These are phyloP conservation scores for Farysia itapuensis DNA, from an alignment of 1,284 basidiomycete species.

Conservation along the genomic window DNA sequence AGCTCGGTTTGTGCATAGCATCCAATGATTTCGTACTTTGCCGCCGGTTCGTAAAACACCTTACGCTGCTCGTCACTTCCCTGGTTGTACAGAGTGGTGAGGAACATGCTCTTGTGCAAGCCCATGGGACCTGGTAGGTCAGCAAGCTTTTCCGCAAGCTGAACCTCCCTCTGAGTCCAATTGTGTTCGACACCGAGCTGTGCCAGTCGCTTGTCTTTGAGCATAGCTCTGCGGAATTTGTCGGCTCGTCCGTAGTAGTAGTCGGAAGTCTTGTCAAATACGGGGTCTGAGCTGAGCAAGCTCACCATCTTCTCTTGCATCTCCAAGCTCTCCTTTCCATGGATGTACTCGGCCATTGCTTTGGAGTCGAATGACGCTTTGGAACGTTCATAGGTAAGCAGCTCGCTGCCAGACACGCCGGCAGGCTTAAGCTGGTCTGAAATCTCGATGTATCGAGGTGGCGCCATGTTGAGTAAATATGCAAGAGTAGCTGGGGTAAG, in stretches of 20 bases:
- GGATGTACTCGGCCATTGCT: conserved; percentile 49
- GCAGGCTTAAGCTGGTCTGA: conserved; percentile 50
- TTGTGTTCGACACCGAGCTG: conserved; percentile 61
- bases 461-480: conserved; percentile 30
- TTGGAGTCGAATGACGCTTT: conserved; percentile 51
- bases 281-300: conserved; percentile 66
- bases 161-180: conserved; percentile 46
- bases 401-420: conserved; percentile 40
- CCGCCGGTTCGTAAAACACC: conserved; percentile 45
- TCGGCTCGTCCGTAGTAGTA: conserved; percentile 60
- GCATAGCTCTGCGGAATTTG: conserved; percentile 56
- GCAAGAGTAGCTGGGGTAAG: no score
- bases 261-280: conserved; percentile 70
- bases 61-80: conserved; percentile 51
- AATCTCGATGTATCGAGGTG: conserved; percentile 33
- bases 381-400: conserved; percentile 46
- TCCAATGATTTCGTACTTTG: conserved; percentile 47
- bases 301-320: conserved; percentile 64
- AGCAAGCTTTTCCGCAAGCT: conserved; percentile 43
- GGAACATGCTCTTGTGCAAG: conserved; percentile 54
- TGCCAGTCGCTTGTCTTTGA: conserved; percentile 59
- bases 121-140: conserved; percentile 51
- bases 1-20: conserved; percentile 55
- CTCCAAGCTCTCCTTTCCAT: conserved; percentile 47
- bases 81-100: conserved; percentile 53